Conservation (phyloP, 2,329 filamentous ascomycete species). For the Setomelanomma holmii region DNA sequence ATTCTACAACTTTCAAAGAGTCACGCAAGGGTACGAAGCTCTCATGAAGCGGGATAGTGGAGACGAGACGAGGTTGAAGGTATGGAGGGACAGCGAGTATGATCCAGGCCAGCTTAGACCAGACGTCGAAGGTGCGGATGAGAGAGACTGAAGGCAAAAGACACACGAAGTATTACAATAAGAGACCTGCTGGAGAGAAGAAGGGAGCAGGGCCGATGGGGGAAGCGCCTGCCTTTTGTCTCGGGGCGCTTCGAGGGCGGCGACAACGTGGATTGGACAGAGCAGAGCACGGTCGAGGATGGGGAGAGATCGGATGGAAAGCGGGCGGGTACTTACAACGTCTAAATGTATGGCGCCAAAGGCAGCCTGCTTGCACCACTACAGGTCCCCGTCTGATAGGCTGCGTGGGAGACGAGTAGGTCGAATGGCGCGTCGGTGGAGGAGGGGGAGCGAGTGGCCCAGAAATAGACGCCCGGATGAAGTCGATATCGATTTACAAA, state of each 20-base stretch:
- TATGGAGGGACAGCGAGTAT: conserved; percentile 43
- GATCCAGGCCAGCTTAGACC: conserved; percentile 49
- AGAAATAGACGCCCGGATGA: conserved; percentile 52
- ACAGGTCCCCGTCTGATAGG: conserved; percentile 44
- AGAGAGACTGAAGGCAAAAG: conserved; percentile 37
- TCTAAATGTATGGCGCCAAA: conserved; percentile 48
- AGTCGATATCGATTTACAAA: conserved; percentile 42
- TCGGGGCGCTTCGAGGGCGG: conserved; percentile 46
- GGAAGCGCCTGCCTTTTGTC: conserved; percentile 52
- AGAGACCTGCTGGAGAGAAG: conserved; percentile 52
- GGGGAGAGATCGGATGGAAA: conserved; percentile 43
- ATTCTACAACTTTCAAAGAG: conserved; percentile 50
- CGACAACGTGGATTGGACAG: conserved; percentile 36
- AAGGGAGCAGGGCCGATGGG: conserved; percentile 39
- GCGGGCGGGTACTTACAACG: conserved; percentile 50
- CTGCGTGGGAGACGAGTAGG: conserved; percentile 36
- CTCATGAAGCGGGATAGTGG: conserved; percentile 36
- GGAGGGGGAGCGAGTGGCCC: conserved; percentile 38
- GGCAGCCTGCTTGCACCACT: conserved; percentile 39
- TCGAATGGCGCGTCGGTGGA: conserved; percentile 38
- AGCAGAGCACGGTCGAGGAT: conserved; percentile 38
- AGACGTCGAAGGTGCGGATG: conserved; percentile 37
- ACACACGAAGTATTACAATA: conserved; percentile 49
- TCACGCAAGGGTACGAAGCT: conserved; percentile 40
- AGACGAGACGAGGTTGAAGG: conserved; percentile 19